These are phyloP conservation scores for Marchantia paleacea DNA, from an alignment of 225 moss, liverwort and hornwort genomes.

Conservation along the genomic window DNA sequence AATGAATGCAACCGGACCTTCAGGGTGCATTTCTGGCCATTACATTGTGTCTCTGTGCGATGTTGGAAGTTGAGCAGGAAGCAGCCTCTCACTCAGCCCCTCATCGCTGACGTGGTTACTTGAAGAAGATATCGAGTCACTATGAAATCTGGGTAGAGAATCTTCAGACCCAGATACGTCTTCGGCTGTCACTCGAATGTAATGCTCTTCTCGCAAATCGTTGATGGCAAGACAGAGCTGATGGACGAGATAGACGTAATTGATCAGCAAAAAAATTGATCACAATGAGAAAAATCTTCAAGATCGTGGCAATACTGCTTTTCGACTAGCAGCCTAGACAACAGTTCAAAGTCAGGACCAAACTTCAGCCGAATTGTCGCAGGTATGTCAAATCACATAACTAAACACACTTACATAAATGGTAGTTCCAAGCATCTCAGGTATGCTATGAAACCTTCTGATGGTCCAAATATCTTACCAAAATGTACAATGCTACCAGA, in stretches of 20 bases:
- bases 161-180: slow-evolving; percentile 51
- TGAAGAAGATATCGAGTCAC: slow-evolving; percentile 44
- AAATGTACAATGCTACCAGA: slow-evolving; percentile 63
- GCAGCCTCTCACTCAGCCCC: slow-evolving; percentile 65
- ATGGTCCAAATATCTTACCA: slow-evolving; percentile 41
- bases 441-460: too few species aligned
- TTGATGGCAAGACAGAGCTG: slow-evolving; percentile 79
- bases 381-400: background rate
- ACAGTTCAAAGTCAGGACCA: background rate
- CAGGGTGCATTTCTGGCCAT: slow-evolving; percentile 35
- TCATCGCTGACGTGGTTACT: slow-evolving; percentile 42
- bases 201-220: slow-evolving; percentile 55
- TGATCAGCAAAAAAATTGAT: background rate
- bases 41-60: slow-evolving; percentile 68
- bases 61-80: slow-evolving; percentile 56
- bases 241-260: slow-evolving; percentile 5
- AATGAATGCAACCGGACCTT: slow-evolving; percentile 33
- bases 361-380: background rate
- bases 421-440: too few species aligned
- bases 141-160: slow-evolving; percentile 58
- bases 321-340: background rate
- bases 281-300: background rate
- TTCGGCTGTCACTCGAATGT: slow-evolving; percentile 25
- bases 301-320: background rate
- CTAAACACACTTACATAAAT: too few species aligned